Conservation (phyloP, 1,284 basidiomycete species). For the Ustanciosporium gigantosporum region DNA sequence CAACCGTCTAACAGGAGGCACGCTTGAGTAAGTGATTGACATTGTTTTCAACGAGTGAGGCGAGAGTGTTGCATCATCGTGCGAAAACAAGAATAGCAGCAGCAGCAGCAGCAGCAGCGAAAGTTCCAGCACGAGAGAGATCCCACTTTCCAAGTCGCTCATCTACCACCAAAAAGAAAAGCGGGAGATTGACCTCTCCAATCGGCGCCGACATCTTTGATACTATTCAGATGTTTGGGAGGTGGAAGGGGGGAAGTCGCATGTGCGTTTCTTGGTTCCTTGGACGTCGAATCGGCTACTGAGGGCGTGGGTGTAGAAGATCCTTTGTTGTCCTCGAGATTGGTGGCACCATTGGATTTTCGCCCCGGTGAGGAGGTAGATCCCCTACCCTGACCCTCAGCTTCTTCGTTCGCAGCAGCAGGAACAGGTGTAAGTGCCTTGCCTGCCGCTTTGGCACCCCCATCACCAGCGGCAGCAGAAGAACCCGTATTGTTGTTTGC, state of each 20-base stretch:
- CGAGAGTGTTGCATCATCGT: no score
- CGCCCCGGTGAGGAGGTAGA: not conserved
- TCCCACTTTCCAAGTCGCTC: no score
- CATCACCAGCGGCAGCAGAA: not conserved
- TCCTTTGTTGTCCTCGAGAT: not conserved
- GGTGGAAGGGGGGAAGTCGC: slow-evolving; percentile 29
- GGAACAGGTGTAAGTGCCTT: not conserved
- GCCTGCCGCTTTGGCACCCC: not conserved
- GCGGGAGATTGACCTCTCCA: slow-evolving; percentile 36
- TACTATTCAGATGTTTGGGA: slow-evolving; percentile 28
- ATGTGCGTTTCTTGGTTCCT: no score
- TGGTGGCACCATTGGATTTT: not conserved
- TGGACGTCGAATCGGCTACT: not conserved
- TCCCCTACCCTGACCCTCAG: not conserved
- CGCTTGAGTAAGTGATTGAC: no score
- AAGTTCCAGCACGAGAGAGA: no score
- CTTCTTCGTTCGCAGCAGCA: not conserved
- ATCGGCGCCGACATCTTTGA: slow-evolving; percentile 13
- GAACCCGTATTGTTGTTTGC: no score
- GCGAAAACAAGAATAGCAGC: no score
- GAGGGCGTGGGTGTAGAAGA: not conserved
- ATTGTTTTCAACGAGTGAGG: no score
- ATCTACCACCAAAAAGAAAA: slow-evolving; percentile 32
- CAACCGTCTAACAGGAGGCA: no score
- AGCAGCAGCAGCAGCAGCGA: no score